Evolutionary conservation across 805 yeast species (phyloP), one percentile per base, ranked within the genome.

Genomic region (Yarrowia porcina): DNA sequence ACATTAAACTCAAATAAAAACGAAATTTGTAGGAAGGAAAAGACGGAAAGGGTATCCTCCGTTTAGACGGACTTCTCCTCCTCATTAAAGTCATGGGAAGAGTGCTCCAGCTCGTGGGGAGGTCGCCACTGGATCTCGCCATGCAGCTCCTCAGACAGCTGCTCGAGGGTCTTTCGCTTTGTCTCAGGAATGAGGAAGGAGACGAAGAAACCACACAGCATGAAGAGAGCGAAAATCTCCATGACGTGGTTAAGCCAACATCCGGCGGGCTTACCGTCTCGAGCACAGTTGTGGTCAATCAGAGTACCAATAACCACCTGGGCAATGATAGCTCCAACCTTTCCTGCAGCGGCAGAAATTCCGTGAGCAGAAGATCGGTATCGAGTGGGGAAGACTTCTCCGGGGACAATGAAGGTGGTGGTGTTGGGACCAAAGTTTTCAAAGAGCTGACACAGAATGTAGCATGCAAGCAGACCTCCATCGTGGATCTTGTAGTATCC

Each of bases 161-260:
- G 86, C 80, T 90, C 97, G 70, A 90, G 82, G 47, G 97, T 89
- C 83, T 83, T 85, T 82, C 96, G 85, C 84, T 88, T 89, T 66
- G 97, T 90, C 81, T 90, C 97, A 70, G 96, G 96, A 67, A 90
- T 77, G 70, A 89, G 80, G 61, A 88, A 73, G 10, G 94, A 76
- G 42, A 84, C 74, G 71, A 80, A 76, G 69, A 84, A 69, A 79
- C 97, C 97, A 54, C 86, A 68, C 76, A 90, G 80, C 97, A 90
- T 90, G 83, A 90, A 90, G 62, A 90, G 80, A n/a, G 97, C 96
- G 75, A 88, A 90, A 73, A 90, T 90, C 79, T 90, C 91, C 96
- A 90, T 90, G 67, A 90, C 96, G 69, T 90, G 96, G 45, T 90
- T 90, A 75, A 90, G 82, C 87, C 83, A 90, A 84, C 96, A 90